Evolutionary conservation across 1,139 yeast species (phyloP), one percentile per base, ranked within the genome.

Genomic region (Debaryomyces subglobosus): DNA sequence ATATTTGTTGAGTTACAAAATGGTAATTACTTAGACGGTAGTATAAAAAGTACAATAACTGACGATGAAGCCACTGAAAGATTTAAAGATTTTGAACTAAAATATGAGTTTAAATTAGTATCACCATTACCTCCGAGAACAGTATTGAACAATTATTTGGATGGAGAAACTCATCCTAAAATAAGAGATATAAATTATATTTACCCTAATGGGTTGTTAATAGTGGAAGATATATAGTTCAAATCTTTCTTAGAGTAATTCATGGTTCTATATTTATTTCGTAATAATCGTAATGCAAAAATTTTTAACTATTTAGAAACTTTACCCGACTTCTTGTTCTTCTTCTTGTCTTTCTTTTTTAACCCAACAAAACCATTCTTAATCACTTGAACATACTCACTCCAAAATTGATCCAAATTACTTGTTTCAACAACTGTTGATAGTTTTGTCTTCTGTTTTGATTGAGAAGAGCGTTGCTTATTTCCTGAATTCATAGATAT

Each of bases 361-460:
- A 86, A 62, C 9, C 89, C 83, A 30, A 79, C 67, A 46, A 81
- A 65, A 21, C 73, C 90, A 25, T 71, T 63, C 62, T 87, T 88
- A 49, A 88, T 74, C 0, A 79, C 79, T 41, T 80, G 83, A 1
- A 87, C 71, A 63, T 88, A 89, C 37, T 81, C 82, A 35, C 67
- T 65, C 96, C 96, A 89, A 62, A 89, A 89, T 53, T 70, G 69
- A 50, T 84, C 87, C 55, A 89, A 69, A 16, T 77, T 69, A 4
- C 72, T 77, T 0, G 80, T 68, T 38, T 77, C 78, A 25, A 89
- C 89, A 18, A 83, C 79, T 0, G 96, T 88, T 7, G 89, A 80
- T 41, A 82, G 64, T 60, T 85, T 86, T 36, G 64, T 58, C 61
- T 84, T 82, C 49, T 71, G 69, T 5, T 40, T 40, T 12, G 35